Evolutionary conservation across 495 filamentous ascomycete species (phyloP), one percentile per base, ranked within the genome.

Genomic region (Clohesyomyces aquaticus): DNA sequence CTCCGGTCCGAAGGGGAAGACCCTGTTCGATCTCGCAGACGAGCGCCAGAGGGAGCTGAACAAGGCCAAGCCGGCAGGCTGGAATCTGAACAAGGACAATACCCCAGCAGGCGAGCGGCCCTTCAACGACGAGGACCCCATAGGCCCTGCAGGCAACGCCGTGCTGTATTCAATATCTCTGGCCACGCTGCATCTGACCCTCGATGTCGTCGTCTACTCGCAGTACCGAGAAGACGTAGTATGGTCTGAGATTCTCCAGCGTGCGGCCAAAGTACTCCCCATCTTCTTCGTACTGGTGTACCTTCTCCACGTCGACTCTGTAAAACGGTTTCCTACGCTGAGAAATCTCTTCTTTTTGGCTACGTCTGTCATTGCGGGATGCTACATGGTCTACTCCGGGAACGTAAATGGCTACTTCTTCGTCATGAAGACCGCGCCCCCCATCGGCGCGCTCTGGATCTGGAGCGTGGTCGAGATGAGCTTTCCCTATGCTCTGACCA

Each of bases 401-500:
- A 98, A 96, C 71, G 80, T 76, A 27, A 81, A 85, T 55, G 85
- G 86, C 0, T 96, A 96, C 69, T 87, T 91, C 71, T 89, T 86
- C 11, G 86, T 96, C 2, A 93, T 98, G 94, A 95, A 96, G 78
- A 86, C 83, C 57, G 90, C 91, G 0, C 94, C 94, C 21, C 85
- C 91, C 21, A 73, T 96, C n/a, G 95, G 91, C 1, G 91, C 89
- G 16, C 73, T 97, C 19, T 96, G 93, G 93, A 84, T 98, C 14
- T 98, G 93, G 94, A 87, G 87, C 18, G 86, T 96, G 32, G 78
- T 96, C 49, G 94, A 98, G 76, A 83, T 97, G 77, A 77, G 88
- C n/a, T 78, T 95, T 55, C 74, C 80, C 1, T 85, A 81, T 52
- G 88, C 90, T 0, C 71, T 86, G 8, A 72, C 81, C 28, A 90